Evolutionary conservation across 768 basidiomycete genomes (phyloP), one percentile per base, ranked within the genome.

Genomic region (Xerocomellus intermedius): DNA sequence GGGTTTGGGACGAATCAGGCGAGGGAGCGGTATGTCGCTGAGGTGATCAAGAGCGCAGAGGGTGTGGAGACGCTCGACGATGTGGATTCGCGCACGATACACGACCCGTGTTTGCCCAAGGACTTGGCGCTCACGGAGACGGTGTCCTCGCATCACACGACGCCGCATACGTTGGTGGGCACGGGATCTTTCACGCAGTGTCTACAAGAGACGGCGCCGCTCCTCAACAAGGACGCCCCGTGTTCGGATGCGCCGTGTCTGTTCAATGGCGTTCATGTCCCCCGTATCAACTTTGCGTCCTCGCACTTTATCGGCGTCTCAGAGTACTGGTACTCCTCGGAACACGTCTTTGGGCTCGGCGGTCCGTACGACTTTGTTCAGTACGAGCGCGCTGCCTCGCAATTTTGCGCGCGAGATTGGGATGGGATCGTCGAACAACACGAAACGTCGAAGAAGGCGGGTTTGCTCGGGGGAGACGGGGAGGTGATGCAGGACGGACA

Each of bases 241-340:
- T 99, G 97, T 73, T 80, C 84, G 2, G 87, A 92, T 63, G 72
- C 80, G 0, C 91, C 91, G 0, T 98, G 96, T 72, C 80, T 95
- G 16, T 98, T 98, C 82, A 89, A 95, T 63, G 97, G 96, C 21
- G 84, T 98, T 0, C 86, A 93, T 43, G 94, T 94, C 13, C 96
- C 97, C 7, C 82, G 86, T 2, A 98, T 98, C 66, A 92, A 98
- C 74, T 99, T 98, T 70, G 82, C 84, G 37, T 91, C 86, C 33
- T 92, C 91, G 13, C 89, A 87, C 52, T 99, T 98, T 70, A 97
- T 99, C 63, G 97, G 97, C 4, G 87, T 99, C 37, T 95, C 93
- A 14, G 97, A 99, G 71, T 99, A 98, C 69, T 99, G 96, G 96
- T 98, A 98, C 73, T 98, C 96, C 24, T 93, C 94, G 10, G 94